Base-by-base conservation (phyloP, 2,329 filamentous ascomycete species). In the Coleophoma crateriformis region DNA sequence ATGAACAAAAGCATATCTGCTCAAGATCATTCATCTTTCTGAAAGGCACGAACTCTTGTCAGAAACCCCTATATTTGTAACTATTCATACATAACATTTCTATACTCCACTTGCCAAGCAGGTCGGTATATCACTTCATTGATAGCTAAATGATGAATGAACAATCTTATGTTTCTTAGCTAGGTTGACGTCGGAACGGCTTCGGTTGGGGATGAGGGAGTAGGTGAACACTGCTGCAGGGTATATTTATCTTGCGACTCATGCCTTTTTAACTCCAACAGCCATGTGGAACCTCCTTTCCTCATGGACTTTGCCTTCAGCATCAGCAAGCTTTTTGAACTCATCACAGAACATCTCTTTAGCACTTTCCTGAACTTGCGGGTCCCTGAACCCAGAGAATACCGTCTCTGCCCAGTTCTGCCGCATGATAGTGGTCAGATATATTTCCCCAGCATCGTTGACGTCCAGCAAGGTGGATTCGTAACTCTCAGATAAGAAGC, bases 341-440 rank as follows among this genome's bases (percentile, higher is more conserved):
- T 57, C 54, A 17, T 41, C 22, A 12, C 33, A 45, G 41, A 53
- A 59, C 20, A 46, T 45, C 11, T 53, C 49, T 22, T 46, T 54
- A 4, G 47, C 48, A 40, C 32, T 49, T n/a, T 48, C 33, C 13
- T 17, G 45, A 14, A 37, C 33, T 20, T 33, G 45, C 4, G 48
- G 53, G n/a, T 51, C 37, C 13, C 4, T 19, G 7, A 58, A 33
- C 1, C 51, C 47, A 17, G 46, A 33, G 45, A 55, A 3, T n/a
- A n/a, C 27, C 6, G 8, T 7, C 27, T 27, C 27, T 27, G 27
- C 27, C 27, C 27, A 27, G 8, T 19, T 22, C 37, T 22, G 44
- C 46, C 51, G 44, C 49, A 7, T 41, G 41, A 14, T 48, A 42
- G 7, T 39, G n/a, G 10, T 14, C 41, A 10, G 52, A 33, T 41